Base-by-base conservation (phyloP, 805 yeast genomes). In the Suhomyces tanzawaensis region DNA sequence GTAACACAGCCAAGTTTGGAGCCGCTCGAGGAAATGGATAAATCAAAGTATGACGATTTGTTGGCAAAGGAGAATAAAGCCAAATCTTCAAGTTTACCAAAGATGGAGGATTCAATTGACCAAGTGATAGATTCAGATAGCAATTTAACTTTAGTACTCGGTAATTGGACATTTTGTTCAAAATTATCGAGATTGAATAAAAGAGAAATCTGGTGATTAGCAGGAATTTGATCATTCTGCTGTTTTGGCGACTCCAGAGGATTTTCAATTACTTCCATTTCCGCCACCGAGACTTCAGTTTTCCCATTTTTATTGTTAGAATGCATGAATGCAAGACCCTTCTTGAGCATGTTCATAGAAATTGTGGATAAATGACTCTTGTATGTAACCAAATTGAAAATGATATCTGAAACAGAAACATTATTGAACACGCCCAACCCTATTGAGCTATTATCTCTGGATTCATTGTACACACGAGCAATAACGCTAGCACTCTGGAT, bases 341-440 rank as follows among this genome's bases (percentile, higher is more conserved):
- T 24, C 11, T 36, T 34, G 36, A 42, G 39, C 45, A 41, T 37
- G 33, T 34, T 40, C 21, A 57, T 34, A 1, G 42, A n/a, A 4
- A 50, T 19, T 1, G 40, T 34, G 2, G 60, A 49, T 7, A 57
- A 29, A 14, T 47, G 50, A 41, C 61, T 47, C 18, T 53, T 44
- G 37, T 52, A 55, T 2, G 48, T 28, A 8, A 19, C 43, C 23
- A 51, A 26, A 31, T 48, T 48, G 6, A 50, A 19, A 1, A 53
- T 38, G 3, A 44, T 29, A 9, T 44, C 46, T 2, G 39, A 7
- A 6, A 29, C 31, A 4, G 44, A 35, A 9, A 40, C 24, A 5
- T 13, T 12, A 6, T 44, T 40, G 5, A 46, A n/a, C 3, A 45
- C 18, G 1, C 50, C 52, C 11, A 33, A 26, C 9, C 41, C 42